These are phyloP conservation scores for Piromyces sp. DNA, from an alignment of 192 early-diverging fungal species.

Conservation along the genomic window DNA sequence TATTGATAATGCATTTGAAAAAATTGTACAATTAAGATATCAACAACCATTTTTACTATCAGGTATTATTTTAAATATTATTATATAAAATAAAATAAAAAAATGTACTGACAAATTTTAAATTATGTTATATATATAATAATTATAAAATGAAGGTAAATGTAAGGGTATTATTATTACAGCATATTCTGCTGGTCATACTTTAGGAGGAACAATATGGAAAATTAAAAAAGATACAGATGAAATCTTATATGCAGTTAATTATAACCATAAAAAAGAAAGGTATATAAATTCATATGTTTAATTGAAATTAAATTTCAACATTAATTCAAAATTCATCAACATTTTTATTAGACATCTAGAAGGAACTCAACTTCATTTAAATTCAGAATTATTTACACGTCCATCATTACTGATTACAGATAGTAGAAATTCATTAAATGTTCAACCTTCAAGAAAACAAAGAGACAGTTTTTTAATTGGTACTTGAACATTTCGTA, in stretches of 20 bases:
- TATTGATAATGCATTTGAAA: conserved; percentile 70
- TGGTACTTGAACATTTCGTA: too few species aligned
- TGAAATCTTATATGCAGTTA: conserved; percentile 84
- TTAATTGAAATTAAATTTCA: too few species aligned
- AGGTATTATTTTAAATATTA: conserved; percentile 12
- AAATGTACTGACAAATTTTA: background rate
- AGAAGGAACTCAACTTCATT: conserved; percentile 46
- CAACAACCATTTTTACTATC: conserved; percentile 61
- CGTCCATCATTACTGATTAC: conserved; percentile 84
- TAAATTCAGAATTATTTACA: conserved; percentile 30
- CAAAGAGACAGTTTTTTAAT: conserved; percentile 60
- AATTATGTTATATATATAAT: too few species aligned
- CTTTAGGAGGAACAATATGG: conserved; percentile 93
- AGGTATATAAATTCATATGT: too few species aligned
- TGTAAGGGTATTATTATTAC: conserved; percentile 73
- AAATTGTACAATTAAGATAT: conserved; percentile 62
- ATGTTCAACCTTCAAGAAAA: conserved; percentile 43
- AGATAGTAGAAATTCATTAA: background rate
- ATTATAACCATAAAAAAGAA: conserved; percentile 88
- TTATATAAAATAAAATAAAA: too few species aligned
- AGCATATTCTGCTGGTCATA: conserved; percentile 80
- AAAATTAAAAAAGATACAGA: conserved; percentile 88
- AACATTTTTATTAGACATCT: conserved; percentile 37
- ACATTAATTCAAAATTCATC: background rate
- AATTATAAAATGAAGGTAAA: conserved; percentile 25